A percentile compares a stretch with the other conserved stretches of the same genome.
These are phyloP conservation scores for Solanum neorickii DNA, from an alignment of 257 asterid species.

Conservation along the genomic window DNA sequence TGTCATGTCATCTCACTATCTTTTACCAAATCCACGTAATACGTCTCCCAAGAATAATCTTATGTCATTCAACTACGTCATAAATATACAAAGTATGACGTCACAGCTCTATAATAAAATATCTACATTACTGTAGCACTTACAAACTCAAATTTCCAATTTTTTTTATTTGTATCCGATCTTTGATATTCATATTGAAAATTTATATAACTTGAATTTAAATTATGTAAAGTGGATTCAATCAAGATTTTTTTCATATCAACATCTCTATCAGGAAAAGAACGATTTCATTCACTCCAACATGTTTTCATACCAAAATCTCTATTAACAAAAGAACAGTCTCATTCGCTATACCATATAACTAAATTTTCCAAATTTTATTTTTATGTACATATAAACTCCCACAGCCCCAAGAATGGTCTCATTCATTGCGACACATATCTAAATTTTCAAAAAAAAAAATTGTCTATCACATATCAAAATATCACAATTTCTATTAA, in stretches of 20 bases:
- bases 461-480: too few relatives aligned
- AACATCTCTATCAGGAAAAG: too few relatives aligned
- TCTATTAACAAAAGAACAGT: neutral
- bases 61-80: neutral
- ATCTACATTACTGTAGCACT: neutral
- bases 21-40: neutral
- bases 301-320: too few relatives aligned
- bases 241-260: neutral
- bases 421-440: too few relatives aligned
- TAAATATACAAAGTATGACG: neutral
- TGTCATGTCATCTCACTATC: neutral
- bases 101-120: neutral
- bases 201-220: fast-evolving
- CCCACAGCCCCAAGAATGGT: too few relatives aligned
- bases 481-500: too few relatives aligned
- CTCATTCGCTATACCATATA: too few relatives aligned
- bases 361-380: too few relatives aligned
- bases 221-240: fast-evolving
- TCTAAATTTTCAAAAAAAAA: too few relatives aligned
- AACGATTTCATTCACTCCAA: too few relatives aligned
- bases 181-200: neutral
- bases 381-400: too few relatives aligned
- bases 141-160: neutral
- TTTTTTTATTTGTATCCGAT: neutral
- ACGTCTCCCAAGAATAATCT: neutral